Base-by-base conservation (phyloP, 2,329 filamentous ascomycete genomes). In the Penicillium verrucosum region DNA sequence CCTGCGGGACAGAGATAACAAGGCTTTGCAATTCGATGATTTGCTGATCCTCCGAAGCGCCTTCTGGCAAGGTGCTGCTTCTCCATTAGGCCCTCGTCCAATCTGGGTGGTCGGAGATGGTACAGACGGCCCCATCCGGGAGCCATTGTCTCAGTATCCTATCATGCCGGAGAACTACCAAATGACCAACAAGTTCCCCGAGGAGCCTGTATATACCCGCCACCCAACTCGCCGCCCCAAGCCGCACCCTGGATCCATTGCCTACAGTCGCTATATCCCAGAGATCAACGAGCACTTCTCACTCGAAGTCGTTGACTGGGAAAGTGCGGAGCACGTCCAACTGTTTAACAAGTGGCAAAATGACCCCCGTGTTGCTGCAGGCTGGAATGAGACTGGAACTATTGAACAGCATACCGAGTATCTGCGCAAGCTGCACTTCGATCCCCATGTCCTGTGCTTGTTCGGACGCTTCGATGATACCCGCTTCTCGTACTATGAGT, bases 311-410 rank as follows among this genome's bases (percentile, higher is more conserved):
- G 80, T 93, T 1, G 86, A 92, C 70, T 89, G 83, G 73, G 68
- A 80, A 32, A 78, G 89, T 66, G 68, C 77, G 1, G 79, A 83
- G 65, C 89, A 93, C 73, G 75, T 92, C 49, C 75, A 78, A 16
- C 78, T 90, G 5, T 92, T 93, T 78, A 86, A 92, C 73, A 80
- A 80, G 55, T 93, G 89, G 89, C 89, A 92, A 74, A 93, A 93
- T 68, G 89, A 92, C 68, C 89, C 89, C 51, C 87, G 89, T 49
- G 89, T 93, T 32, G 88, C 88, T 4, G 83, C 87, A 67, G 89
- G 89, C 4, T 92, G 89, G 89, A 89, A 90, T 68, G 85, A 90
- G 76, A 89, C 87, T 1, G 89, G 89, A 32, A 89, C 88, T 1
- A 74, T 90, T 46, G 88, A 90, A 30, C 81, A 92, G 71, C 89